phyloP scores from a whole-genome alignment of 192 early-diverging fungal genomes.

The Gigaspora rosea region DNA sequence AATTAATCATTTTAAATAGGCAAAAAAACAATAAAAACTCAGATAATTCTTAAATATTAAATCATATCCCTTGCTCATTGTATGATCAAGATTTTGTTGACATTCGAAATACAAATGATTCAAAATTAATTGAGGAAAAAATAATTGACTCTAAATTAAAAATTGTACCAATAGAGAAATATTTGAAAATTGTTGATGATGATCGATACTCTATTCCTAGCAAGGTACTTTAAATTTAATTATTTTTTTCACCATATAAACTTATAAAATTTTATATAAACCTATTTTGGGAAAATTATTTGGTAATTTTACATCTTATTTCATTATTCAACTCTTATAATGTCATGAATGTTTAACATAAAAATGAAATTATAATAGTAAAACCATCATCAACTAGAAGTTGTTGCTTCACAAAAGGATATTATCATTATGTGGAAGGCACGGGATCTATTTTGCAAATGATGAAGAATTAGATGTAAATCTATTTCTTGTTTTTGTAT shows the following conservation, averaged over 20 bases:
- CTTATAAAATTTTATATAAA: too few species aligned
- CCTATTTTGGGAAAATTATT: constrained; percentile 40
- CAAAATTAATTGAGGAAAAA: not conserved
- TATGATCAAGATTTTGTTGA: constrained; percentile 11
- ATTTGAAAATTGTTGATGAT: not conserved
- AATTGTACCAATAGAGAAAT: not conserved
- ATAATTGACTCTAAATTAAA: not conserved
- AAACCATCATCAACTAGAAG: constrained; percentile 59
- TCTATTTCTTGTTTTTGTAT: not conserved
- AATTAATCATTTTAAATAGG: not conserved
- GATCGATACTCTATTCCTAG: too few species aligned
- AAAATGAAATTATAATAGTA: constrained; percentile 42
- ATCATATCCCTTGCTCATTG: constrained; percentile 11
- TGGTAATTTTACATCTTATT: constrained; percentile 31
- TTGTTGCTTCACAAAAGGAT: constrained; percentile 86
- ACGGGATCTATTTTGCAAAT: constrained; percentile 60
- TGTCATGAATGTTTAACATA: too few species aligned
- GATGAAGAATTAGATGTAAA: constrained; percentile 51
- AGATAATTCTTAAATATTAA: not conserved
- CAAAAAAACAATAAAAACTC: constrained; percentile 9
- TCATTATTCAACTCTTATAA: too few species aligned
- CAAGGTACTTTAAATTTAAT: too few species aligned
- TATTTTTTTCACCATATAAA: too few species aligned
- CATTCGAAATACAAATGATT: constrained; percentile 34
- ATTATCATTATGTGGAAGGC: constrained; percentile 66